Percentiles rank a stretch among this genome's conserved stretches.
These are phyloP conservation scores for Daldinia concentrica DNA, from an alignment of 495 filamentous ascomycete genomes.

Conservation along the genomic window DNA sequence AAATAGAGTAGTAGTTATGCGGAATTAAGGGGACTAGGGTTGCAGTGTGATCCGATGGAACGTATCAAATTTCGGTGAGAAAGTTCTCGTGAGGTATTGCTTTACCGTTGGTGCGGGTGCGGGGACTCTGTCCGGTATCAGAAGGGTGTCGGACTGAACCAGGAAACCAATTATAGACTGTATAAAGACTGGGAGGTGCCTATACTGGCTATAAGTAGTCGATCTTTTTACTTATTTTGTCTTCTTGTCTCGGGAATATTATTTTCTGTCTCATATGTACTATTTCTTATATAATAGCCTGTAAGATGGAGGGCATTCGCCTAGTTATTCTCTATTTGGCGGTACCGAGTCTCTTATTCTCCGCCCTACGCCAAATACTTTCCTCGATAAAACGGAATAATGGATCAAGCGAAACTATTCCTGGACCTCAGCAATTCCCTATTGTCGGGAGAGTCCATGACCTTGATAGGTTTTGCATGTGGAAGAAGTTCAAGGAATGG, in stretches of 20 bases:
- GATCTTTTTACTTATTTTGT: not conserved
- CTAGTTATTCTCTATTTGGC: constrained; percentile 56
- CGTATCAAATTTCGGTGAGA: not conserved
- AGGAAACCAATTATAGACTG: not conserved
- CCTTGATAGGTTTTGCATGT: constrained; percentile 58
- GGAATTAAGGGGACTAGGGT: not conserved
- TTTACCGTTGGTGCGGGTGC: not conserved
- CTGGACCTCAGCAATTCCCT: constrained; percentile 58
- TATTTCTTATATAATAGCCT: not conserved
- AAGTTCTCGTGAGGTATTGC: constrained; percentile 1
- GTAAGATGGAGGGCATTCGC: constrained; percentile 45
- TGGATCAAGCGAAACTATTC: constrained; percentile 44
- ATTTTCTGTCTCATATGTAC: not conserved
- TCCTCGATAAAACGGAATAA: constrained; percentile 48
- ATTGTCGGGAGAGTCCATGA: constrained; percentile 62
- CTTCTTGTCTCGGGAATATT: not conserved
- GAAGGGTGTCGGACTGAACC: not conserved
- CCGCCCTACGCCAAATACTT: constrained; percentile 51
- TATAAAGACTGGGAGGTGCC: not conserved
- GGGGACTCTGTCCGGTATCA: not conserved
- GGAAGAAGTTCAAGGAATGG: constrained; percentile 68
- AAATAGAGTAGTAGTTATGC: not conserved
- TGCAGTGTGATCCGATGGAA: constrained; percentile 6
- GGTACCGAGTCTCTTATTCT: constrained; percentile 56
- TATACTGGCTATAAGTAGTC: not conserved